Conservation (phyloP, 805 yeast genomes). For the Suhomyces xylopsoci region DNA sequence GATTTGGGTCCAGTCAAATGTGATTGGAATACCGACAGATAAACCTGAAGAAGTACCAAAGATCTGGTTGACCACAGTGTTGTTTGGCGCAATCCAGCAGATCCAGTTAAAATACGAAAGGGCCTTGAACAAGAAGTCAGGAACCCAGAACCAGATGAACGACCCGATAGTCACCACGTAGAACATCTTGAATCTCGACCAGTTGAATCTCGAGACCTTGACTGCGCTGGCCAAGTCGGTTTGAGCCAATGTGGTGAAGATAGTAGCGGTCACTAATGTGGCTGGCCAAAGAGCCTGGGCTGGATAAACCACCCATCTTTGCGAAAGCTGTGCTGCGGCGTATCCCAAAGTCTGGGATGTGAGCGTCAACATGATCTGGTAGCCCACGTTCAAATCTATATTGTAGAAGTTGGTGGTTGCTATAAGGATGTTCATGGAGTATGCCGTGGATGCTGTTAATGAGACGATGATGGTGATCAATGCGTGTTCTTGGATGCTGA, state of each 20-base stretch:
- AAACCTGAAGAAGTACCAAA: constrained; percentile 26
- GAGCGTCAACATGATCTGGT: constrained; percentile 22
- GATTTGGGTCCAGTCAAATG: constrained; percentile 30
- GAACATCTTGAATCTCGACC: constrained; percentile 19
- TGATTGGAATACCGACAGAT: constrained; percentile 26
- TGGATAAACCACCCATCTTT: constrained; percentile 46
- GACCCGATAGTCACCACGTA: constrained; percentile 12
- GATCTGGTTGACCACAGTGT: constrained; percentile 20
- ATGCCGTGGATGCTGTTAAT: constrained; percentile 21
- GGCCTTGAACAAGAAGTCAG: constrained; percentile 23
- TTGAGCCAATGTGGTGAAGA: constrained; percentile 15
- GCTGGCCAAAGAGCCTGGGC: constrained; percentile 53
- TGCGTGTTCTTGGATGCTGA: constrained; percentile 20
- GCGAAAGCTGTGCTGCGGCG: constrained; percentile 26
- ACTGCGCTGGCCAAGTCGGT: constrained; percentile 9
- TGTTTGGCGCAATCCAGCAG: constrained; percentile 28
- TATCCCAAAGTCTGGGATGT: constrained; percentile 27
- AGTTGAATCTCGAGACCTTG: constrained; percentile 11
- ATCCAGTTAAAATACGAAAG: constrained; percentile 29
- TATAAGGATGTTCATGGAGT: constrained; percentile 18
- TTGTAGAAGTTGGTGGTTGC: constrained; percentile 19
- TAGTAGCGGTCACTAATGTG: constrained; percentile 18
- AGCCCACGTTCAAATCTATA: constrained; percentile 20
- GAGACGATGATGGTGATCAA: constrained; percentile 19
- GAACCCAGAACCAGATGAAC: constrained; percentile 30